A percentile compares a stretch with the other conserved stretches of the same genome.
phyloP scores from a whole-genome alignment of 2,329 filamentous ascomycete genomes.

The Colletotrichum musae region DNA sequence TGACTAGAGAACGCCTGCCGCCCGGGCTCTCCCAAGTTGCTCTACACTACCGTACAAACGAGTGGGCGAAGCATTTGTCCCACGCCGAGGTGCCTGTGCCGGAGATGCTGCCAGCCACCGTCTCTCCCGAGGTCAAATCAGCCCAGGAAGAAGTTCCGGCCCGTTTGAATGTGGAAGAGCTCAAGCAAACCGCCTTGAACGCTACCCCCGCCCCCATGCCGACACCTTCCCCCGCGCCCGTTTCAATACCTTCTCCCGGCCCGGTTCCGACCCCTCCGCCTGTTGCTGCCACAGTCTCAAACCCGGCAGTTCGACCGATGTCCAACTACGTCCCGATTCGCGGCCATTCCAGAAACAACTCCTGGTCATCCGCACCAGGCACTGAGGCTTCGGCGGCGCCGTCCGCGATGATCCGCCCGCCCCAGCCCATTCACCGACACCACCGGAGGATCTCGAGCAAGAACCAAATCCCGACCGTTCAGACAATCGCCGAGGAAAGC shows the following conservation, averaged over 20 bases:
- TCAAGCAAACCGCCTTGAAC: slow-evolving; percentile 74
- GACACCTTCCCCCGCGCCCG: slow-evolving; percentile 50
- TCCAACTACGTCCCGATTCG: slow-evolving; percentile 44
- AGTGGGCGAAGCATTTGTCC: slow-evolving; percentile 94
- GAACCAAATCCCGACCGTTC: slow-evolving; percentile 28
- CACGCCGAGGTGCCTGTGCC: slow-evolving; percentile 80
- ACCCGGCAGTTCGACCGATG: slow-evolving; percentile 26
- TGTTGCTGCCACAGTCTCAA: slow-evolving; percentile 12
- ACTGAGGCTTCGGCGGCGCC: neutral
- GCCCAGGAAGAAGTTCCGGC: slow-evolving; percentile 64
- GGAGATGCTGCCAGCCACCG: slow-evolving; percentile 70
- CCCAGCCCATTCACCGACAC: slow-evolving; percentile 26
- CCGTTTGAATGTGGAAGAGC: slow-evolving; percentile 74
- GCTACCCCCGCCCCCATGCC: slow-evolving; percentile 58
- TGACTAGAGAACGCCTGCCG: slow-evolving; percentile 76
- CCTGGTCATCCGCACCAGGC: slow-evolving; percentile 29
- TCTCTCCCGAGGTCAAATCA: slow-evolving; percentile 51
- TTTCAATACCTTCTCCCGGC: slow-evolving; percentile 44
- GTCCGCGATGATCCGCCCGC: slow-evolving; percentile 1
- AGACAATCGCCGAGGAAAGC: slow-evolving; percentile 33
- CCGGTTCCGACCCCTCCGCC: slow-evolving; percentile 49
- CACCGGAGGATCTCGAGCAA: slow-evolving; percentile 35
- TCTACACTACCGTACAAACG: slow-evolving; percentile 89
- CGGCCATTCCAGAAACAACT: slow-evolving; percentile 33
- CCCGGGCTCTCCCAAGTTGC: slow-evolving; percentile 82